These are phyloP conservation scores for Viola odorata DNA, from an alignment of 345 rosid genomes.

Conservation along the genomic window DNA sequence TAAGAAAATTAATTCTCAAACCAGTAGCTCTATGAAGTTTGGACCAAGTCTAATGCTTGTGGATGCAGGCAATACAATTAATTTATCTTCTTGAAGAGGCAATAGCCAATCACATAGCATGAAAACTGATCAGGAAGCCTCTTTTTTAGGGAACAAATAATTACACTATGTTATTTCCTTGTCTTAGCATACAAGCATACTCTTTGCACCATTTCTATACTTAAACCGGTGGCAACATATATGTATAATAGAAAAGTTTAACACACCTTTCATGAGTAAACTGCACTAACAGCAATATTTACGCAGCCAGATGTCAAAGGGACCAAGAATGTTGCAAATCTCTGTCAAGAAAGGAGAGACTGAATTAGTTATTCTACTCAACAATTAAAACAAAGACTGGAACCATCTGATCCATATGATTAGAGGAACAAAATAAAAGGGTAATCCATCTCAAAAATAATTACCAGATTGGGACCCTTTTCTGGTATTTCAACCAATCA, in stretches of 20 bases:
- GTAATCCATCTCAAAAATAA: constrained; percentile 5
- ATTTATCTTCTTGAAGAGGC: background rate
- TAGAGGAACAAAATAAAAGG: background rate
- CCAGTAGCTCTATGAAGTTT: background rate
- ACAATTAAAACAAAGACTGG: background rate
- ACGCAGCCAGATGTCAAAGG: constrained; percentile 91
- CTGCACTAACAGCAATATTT: constrained; percentile 55
- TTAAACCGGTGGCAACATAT: no score
- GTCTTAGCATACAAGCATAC: no score
- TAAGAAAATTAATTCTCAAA: background rate
- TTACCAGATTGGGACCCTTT: no score
- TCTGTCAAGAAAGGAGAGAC: constrained; percentile 35
- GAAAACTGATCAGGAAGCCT: background rate
- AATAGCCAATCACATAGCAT: background rate
- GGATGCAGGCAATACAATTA: no score
- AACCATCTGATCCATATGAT: background rate
- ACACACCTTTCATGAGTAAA: constrained; percentile 66
- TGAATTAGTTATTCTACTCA: background rate
- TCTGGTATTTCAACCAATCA: no score
- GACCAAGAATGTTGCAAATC: constrained; percentile 93
- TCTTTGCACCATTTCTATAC: no score
- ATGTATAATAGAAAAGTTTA: no score
- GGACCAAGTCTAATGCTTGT: background rate
- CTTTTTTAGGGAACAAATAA: no score
- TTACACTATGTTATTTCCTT: no score